Evolutionary conservation across 805 yeast species (phyloP).

Genomic region (Candida multigemmis): DNA sequence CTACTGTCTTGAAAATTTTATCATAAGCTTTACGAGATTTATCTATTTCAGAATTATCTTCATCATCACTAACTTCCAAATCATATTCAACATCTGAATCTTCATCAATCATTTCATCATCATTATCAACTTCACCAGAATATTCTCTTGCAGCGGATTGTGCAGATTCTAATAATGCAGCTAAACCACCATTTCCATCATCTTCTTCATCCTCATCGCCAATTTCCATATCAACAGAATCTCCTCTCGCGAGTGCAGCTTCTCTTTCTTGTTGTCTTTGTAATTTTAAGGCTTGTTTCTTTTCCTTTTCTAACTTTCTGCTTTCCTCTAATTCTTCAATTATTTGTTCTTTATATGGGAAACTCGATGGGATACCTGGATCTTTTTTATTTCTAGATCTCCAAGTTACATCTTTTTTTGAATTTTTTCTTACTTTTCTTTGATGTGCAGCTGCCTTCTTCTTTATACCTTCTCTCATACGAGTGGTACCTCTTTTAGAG

Average conservation of each 20-base stretch:
- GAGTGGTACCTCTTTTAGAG: conserved; percentile 84
- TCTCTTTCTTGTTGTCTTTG: conserved; percentile 41
- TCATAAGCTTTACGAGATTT: conserved; percentile 87
- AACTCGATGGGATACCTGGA: conserved; percentile 90
- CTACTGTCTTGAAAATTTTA: conserved; percentile 86
- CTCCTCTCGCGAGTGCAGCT: conserved; percentile 30
- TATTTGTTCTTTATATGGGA: conserved; percentile 87
- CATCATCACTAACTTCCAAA: conserved; percentile 28
- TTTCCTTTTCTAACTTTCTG: conserved; percentile 48
- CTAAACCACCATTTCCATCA: conserved; percentile 39
- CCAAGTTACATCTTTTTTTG: conserved; percentile 94
- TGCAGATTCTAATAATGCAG: conserved; percentile 86
- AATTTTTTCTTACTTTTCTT: conserved; percentile 70
- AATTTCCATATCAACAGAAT: conserved; percentile 23
- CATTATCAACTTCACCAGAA: conserved; percentile 43
- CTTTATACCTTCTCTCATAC: conserved; percentile 92
- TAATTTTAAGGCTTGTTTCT: conserved; percentile 38
- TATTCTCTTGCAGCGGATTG: conserved; percentile 76
- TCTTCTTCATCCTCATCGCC: conserved; percentile 28
- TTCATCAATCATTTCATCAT: conserved; percentile 23
- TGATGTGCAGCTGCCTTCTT: conserved; percentile 91
- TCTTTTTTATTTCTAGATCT: conserved; percentile 75
- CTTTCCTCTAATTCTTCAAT: conserved; percentile 61
- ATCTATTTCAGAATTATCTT: conserved; percentile 43
- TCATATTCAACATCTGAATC: conserved; percentile 32